Conservation (phyloP, 306 rosid species). For the Ormosia semicastrata region DNA sequence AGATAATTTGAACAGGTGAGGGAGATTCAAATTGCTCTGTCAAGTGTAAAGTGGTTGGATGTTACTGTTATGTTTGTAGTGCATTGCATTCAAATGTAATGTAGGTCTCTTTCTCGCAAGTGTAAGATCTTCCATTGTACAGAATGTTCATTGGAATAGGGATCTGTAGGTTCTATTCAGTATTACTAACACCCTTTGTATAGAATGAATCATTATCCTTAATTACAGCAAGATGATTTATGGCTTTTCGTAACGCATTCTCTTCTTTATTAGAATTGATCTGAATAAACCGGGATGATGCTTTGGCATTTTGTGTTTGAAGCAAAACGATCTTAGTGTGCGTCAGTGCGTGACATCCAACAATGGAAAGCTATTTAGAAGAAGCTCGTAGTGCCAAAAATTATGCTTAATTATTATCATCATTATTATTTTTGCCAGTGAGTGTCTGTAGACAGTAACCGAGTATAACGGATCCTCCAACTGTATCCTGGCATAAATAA, state of each 20-base stretch:
- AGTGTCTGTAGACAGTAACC: too few relatives aligned
- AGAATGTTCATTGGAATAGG: neutral
- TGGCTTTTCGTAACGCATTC: neutral
- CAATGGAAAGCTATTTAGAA: too few relatives aligned
- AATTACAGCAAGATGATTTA: neutral
- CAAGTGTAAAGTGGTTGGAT: constrained; percentile 64
- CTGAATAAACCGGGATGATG: neutral
- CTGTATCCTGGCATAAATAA: too few relatives aligned
- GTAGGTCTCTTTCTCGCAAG: neutral
- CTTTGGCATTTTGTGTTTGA: neutral
- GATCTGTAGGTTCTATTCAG: neutral
- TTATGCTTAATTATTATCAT: too few relatives aligned
- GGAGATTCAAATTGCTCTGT: constrained; percentile 20
- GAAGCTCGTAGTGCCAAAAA: too few relatives aligned
- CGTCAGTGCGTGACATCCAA: too few relatives aligned
- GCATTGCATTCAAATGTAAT: neutral
- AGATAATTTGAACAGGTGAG: constrained; percentile 12
- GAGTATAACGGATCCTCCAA: too few relatives aligned
- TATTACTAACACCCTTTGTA: neutral
- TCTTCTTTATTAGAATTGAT: neutral
- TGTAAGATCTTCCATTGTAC: neutral
- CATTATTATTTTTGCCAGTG: too few relatives aligned
- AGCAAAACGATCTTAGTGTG: too few relatives aligned
- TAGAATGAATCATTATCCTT: neutral
- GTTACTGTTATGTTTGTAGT: constrained; percentile 25